Conservation (phyloP, 495 filamentous ascomycete species). For the Astrocystis sublimbata region DNA sequence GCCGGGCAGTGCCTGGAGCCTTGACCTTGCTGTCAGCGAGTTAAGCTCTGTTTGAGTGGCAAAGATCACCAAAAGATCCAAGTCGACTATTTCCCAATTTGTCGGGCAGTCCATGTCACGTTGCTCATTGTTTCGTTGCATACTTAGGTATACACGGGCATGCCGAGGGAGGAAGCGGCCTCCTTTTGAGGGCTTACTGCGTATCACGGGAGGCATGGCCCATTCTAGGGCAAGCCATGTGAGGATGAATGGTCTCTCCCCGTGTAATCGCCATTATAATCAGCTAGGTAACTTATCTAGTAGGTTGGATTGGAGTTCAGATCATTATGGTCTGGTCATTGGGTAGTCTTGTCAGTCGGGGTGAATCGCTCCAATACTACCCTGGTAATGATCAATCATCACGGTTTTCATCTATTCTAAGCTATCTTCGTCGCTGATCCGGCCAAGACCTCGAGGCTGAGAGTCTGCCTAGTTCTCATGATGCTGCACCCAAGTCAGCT, state of each 20-base stretch:
- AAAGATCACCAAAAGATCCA: neutral
- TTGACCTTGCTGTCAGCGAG: neutral
- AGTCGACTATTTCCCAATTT: neutral
- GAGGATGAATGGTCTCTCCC: neutral
- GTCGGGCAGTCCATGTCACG: neutral
- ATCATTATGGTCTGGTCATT: neutral
- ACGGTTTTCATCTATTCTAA: neutral
- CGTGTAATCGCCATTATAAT: too few species aligned
- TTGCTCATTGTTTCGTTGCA: neutral
- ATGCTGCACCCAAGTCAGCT: neutral
- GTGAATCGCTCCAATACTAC: too few species aligned
- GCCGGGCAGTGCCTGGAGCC: slow-evolving; percentile 18
- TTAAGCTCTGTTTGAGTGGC: neutral
- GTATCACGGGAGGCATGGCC: neutral
- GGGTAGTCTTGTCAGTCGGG: neutral
- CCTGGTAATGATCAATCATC: too few species aligned
- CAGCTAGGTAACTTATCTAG: too few species aligned
- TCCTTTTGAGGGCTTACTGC: too few species aligned
- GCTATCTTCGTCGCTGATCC: neutral
- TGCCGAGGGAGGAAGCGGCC: too few species aligned
- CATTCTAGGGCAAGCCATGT: neutral
- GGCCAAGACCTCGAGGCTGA: neutral
- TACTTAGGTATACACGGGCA: too few species aligned
- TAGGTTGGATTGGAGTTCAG: neutral
- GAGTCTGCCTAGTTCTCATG: neutral